Base-by-base conservation (phyloP, 371 early-diverging fungal genomes). In the Choanephora cucurbitarum region DNA sequence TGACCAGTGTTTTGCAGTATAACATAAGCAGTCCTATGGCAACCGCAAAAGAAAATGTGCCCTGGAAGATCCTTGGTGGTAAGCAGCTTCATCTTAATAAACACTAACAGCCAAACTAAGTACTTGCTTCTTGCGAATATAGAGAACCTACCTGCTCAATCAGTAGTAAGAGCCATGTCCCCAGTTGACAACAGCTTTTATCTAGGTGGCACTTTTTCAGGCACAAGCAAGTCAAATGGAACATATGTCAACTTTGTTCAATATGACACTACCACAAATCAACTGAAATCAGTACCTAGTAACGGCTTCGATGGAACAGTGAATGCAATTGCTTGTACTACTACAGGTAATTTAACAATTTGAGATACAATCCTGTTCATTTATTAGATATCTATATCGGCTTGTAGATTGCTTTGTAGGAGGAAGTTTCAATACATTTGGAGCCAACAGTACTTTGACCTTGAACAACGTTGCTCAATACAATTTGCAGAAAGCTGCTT, bases 91-190 rank as follows among this genome's bases (percentile, higher is more conserved):
- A 28, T 28, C n/a, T 28, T 28, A 7, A 7, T 5, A 28, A 28
- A 28, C n/a, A n/a, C n/a, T n/a, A n/a, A n/a, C n/a, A n/a, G 22
- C n/a, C 33, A 40, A 18, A 40, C 10, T 5, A 41, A 5, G n/a
- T 15, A 32, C 28, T 28, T 28, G 28, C 7, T 28, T 28, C 28
- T 28, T 28, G 28, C 28, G 7, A 28, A 28, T 28, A 7, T 28
- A 70, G 77, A 76, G 2, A 74, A 72, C 40, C 21, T 84, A 14
- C 81, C 85, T 0, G 60, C 58, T 15, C 57, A 60, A 5, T 69
- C 85, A 1, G 33, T 55, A 13, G 76, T 85, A 0, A 69, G 72
- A 24, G 52, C 73, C 0, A 57, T 84, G 43, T 64, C 52, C 23
- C 23, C 72, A 37, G 53, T 57, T 8, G 56, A 71, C 48, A 53